A percentile compares a stretch with the other conserved stretches of the same genome.
These are phyloP conservation scores for Fusarium coffeatum DNA, from an alignment of 2,329 filamentous ascomycete genomes.

Conservation along the genomic window DNA sequence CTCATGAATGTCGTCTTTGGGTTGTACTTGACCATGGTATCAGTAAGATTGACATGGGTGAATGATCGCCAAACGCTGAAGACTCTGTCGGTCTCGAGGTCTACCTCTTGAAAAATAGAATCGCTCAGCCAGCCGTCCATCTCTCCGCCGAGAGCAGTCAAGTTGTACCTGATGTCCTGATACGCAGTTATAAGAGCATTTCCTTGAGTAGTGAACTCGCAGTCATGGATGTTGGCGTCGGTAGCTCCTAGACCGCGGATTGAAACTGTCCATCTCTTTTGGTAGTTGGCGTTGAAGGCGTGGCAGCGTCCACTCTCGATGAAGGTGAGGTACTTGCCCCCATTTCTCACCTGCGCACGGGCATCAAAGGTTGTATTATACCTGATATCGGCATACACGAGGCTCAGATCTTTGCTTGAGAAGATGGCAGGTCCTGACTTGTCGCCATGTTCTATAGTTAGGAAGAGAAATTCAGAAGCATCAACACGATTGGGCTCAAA, in stretches of 20 bases:
- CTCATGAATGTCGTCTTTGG: conserved; percentile 34
- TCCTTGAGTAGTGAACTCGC: conserved; percentile 36
- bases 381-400: conserved; percentile 39
- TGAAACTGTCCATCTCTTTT: conserved; percentile 36
- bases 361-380: conserved; percentile 38
- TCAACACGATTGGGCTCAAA: conserved; percentile 35
- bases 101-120: conserved; percentile 42
- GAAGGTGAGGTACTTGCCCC: conserved; percentile 39
- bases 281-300: conserved; percentile 37
- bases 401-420: conserved; percentile 41
- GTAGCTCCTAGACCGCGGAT: conserved; percentile 26
- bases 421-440: conserved; percentile 41
- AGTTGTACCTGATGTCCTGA: conserved; percentile 41
- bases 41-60: conserved; percentile 37
- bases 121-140: conserved; percentile 41
- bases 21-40: conserved; percentile 36
- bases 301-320: conserved; percentile 39
- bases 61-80: conserved; percentile 44
- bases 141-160: conserved; percentile 35
- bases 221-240: conserved; percentile 40
- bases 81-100: conserved; percentile 38
- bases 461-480: conserved; percentile 35
- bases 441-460: conserved; percentile 29
- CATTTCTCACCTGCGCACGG: conserved; percentile 31
- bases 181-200: conserved; percentile 41